Conservation (phyloP, 192 early-diverging fungal species). For the Umbelopsis sp. region DNA sequence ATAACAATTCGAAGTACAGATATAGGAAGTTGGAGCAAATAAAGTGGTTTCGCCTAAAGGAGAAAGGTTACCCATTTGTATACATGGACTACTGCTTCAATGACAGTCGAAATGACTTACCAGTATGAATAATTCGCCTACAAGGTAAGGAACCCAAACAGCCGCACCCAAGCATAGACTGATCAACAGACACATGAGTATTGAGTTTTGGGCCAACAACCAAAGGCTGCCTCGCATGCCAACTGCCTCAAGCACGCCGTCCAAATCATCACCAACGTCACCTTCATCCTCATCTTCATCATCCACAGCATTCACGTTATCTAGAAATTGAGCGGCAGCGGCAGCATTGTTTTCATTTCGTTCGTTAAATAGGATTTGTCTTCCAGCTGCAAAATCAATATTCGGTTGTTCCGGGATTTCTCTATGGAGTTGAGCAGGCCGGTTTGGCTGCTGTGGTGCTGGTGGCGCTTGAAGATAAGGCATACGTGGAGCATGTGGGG, state of each 20-base stretch:
- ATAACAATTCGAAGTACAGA: conserved; percentile 52
- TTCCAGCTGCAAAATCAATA: neutral
- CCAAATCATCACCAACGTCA: conserved; percentile 61
- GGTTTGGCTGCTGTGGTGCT: neutral
- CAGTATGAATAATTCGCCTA: conserved; percentile 55
- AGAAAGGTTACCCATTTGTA: neutral
- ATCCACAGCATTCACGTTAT: conserved; percentile 6
- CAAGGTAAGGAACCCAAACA: conserved; percentile 73
- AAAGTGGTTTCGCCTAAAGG: conserved; percentile 44
- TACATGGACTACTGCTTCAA: neutral
- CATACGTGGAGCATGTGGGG: conserved; percentile 1
- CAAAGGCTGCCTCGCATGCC: conserved; percentile 84
- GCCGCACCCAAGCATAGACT: conserved; percentile 65
- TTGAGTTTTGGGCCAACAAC: conserved; percentile 76
- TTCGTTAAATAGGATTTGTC: conserved; percentile 6
- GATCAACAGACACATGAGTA: conserved; percentile 74
- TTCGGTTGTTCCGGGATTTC: neutral
- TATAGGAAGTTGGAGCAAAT: conserved; percentile 47
- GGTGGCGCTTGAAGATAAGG: conserved; percentile 9
- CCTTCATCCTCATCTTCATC: conserved; percentile 41
- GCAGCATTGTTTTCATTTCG: conserved; percentile 1
- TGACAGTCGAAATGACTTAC: conserved; percentile 25
- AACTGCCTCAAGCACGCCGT: conserved; percentile 79
- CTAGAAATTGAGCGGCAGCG: neutral
- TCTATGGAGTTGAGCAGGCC: neutral